phyloP scores from a whole-genome alignment of 345 rosid genomes.

The Anastatica hierochuntica region DNA sequence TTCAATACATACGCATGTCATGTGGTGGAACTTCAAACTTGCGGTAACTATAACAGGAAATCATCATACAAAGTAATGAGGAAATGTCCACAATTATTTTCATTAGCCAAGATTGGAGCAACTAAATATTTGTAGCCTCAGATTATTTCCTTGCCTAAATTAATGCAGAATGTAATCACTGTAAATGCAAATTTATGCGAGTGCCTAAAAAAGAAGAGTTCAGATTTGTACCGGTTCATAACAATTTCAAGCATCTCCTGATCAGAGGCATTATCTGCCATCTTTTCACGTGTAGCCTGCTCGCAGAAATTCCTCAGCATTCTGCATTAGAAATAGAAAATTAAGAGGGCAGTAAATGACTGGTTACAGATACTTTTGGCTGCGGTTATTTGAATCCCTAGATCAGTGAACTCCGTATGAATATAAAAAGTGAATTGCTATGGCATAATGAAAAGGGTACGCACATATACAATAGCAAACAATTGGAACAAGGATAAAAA shows the following conservation, averaged over 20 bases:
- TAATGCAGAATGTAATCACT: neutral
- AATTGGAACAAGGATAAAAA: neutral
- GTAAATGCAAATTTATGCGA: neutral
- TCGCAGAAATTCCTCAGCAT: constrained; percentile 82
- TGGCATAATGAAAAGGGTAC: no score
- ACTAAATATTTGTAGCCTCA: neutral
- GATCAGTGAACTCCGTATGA: constrained; percentile 5
- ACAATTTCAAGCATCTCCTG: constrained; percentile 89
- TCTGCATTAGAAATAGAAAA: constrained; percentile 34
- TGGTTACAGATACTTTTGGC: neutral
- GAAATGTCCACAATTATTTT: neutral
- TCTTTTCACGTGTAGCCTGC: constrained; percentile 63
- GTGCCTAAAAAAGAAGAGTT: constrained; percentile 9
- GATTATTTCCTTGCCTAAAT: neutral
- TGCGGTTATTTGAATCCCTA: neutral
- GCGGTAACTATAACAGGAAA: constrained; percentile 5
- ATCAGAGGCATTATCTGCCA: constrained; percentile 73
- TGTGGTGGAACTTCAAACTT: neutral
- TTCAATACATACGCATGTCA: neutral
- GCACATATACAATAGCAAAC: neutral
- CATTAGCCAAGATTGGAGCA: constrained; percentile 1
- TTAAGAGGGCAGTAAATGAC: neutral
- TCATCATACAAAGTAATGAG: neutral
- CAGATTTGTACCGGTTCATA: constrained; percentile 57
- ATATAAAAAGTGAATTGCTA: neutral